Conservation (phyloP, 441 rosid species). For the Syzygium syzygioides region DNA sequence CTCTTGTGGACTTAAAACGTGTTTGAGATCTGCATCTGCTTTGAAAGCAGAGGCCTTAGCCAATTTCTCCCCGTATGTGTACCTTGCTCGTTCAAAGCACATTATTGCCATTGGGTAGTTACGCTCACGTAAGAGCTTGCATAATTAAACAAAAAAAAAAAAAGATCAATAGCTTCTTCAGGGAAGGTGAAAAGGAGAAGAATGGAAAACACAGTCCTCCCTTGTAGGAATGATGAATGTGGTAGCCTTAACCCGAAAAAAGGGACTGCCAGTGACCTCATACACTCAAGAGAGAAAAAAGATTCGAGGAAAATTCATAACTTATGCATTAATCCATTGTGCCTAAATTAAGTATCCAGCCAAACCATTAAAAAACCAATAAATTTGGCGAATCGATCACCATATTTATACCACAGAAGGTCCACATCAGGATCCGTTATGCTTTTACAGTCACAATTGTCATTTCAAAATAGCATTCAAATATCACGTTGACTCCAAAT, state of each 20-base stretch:
- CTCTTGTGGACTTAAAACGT: conserved; percentile 21
- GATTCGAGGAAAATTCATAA: background rate
- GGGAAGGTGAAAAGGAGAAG: background rate
- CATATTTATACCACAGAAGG: background rate
- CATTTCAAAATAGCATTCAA: background rate
- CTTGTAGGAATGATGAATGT: background rate
- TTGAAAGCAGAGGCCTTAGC: conserved; percentile 34
- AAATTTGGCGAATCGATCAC: background rate
- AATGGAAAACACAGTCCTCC: background rate
- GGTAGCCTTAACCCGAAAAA: background rate
- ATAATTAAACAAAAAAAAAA: background rate
- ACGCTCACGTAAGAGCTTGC: conserved; percentile 21
- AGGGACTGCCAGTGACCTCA: background rate
- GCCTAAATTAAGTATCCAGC: background rate
- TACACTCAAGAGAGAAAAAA: background rate
- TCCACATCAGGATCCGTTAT: background rate
- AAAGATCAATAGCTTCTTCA: background rate
- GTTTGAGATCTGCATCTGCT: conserved; percentile 36
- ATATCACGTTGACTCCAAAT: background rate
- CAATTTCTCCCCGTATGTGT: conserved; percentile 27
- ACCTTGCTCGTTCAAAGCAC: conserved; percentile 48
- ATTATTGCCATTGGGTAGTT: conserved; percentile 44
- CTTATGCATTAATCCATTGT: background rate
- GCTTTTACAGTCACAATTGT: background rate
- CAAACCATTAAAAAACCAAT: background rate